Evolutionary conservation across 1,284 basidiomycete genomes (phyloP).

Genomic region (Cryptococcus hybrid): DNA sequence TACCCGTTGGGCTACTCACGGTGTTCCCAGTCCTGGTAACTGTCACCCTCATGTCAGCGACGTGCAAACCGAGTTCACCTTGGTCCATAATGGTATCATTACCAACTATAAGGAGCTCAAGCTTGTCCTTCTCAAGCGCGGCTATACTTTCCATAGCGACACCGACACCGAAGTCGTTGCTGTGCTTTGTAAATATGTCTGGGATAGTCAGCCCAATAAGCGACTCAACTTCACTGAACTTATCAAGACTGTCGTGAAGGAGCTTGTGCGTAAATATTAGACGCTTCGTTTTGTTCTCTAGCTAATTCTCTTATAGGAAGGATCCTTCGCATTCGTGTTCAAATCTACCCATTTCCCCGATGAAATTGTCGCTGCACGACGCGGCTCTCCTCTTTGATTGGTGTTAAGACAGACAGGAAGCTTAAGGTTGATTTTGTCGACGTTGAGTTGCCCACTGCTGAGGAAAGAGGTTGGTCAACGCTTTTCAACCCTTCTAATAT

Average conservation of each 20-base stretch:
- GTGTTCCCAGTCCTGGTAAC: slow-evolving; percentile 80
- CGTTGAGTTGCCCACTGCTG: slow-evolving; percentile 84
- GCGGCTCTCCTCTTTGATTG: slow-evolving; percentile 97
- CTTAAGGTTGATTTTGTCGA: slow-evolving; percentile 99
- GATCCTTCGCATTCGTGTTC: slow-evolving; percentile 99
- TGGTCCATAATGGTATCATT: slow-evolving; percentile 99
- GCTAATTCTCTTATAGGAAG: slow-evolving; percentile 58
- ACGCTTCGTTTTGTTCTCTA: too few species aligned
- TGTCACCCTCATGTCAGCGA: slow-evolving; percentile 96
- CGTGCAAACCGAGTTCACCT: slow-evolving; percentile 72
- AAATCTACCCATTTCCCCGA: slow-evolving; percentile 96
- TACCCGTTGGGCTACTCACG: slow-evolving; percentile 99
- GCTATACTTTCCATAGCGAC: slow-evolving; percentile 91
- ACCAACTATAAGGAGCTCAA: slow-evolving; percentile 91
- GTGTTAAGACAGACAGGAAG: slow-evolving; percentile 99
- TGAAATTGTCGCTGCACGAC: slow-evolving; percentile 91
- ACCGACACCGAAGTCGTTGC: slow-evolving; percentile 99
- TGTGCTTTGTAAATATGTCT: slow-evolving; percentile 94
- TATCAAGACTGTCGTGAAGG: slow-evolving; percentile 94
- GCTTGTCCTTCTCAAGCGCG: slow-evolving; percentile 92
- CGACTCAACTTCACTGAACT: slow-evolving; percentile 86
- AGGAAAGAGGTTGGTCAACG: slow-evolving; percentile 52
- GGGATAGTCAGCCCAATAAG: slow-evolving; percentile 88
- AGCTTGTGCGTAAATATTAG: slow-evolving; percentile 58
- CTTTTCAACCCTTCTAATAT: background rate